Evolutionary conservation across 192 early-diverging fungal species (phyloP), one percentile per base, ranked within the genome.

Genomic region (Pilobolus umbonatus): DNA sequence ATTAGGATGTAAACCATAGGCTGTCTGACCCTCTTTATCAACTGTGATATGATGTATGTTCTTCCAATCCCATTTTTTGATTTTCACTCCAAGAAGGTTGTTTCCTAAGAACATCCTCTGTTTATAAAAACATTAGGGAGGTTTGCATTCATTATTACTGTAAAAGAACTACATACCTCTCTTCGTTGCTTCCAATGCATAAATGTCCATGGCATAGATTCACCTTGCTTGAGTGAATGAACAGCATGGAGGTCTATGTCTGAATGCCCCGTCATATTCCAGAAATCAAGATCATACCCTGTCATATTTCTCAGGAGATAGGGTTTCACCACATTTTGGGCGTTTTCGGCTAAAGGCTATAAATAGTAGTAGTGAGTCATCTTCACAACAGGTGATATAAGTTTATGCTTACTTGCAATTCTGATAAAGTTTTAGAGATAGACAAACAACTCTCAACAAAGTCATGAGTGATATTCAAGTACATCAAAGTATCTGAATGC

Each of bases 301-400:
- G 91, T 93, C 42, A 80, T 79, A 68, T 95, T 95, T 36, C 75
- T 62, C 19, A 95, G 65, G 28, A 87, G 62, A 60, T 91, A 95
- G 0, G 90, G 92, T 39, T 52, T 50, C n/a, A 63, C 38, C 39
- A 50, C 46, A 2, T 40, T 25, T 28, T 51, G 64, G 2, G 49
- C 38, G 28, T 24, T 57, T 45, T 65, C 47, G 9, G 56, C 46
- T 11, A 65, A 30, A 12, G 64, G 64, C 56, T 65, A 45, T 28
- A 5, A 34, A 21, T 28, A 26, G n/a, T 8, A 52, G 34, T 19
- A 0, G 11, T 35, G 21, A 24, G 31, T 25, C 14, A 34, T 6
- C 28, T 15, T 24, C 25, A 28, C n/a, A 12, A 7, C 30, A 31
- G 3, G 35, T 35, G 8, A 47, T 24, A 21, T 5, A 25, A 25